phyloP scores from a whole-genome alignment of 306 rosid species.

The Coriaria nepalensis region DNA sequence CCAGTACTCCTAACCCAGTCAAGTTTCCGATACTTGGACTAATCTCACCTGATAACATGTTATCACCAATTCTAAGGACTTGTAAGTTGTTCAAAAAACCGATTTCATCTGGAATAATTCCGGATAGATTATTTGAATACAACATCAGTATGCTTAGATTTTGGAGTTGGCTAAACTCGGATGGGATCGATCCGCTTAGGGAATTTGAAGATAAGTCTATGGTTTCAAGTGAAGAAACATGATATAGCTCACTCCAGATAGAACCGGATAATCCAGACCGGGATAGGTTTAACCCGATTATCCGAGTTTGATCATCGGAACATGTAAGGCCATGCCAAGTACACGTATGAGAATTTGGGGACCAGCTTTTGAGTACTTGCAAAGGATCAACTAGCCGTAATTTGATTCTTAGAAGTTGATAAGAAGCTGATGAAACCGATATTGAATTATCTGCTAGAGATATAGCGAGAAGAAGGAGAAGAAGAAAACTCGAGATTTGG shows the following conservation, averaged over 20 bases:
- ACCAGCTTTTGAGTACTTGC: conserved; percentile 59
- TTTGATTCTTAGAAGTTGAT: conserved; percentile 56
- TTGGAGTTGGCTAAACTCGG: conserved; percentile 48
- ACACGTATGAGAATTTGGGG: conserved; percentile 39
- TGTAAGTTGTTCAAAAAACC: conserved; percentile 69
- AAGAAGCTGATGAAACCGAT: conserved; percentile 20
- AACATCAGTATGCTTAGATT: conserved; percentile 43
- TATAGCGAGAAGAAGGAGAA: conserved; percentile 28
- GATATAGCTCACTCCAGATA: conserved; percentile 36
- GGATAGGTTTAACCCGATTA: conserved; percentile 54
- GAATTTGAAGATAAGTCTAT: conserved; percentile 74
- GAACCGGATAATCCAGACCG: conserved; percentile 65
- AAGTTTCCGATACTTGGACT: conserved; percentile 45
- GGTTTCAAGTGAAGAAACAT: conserved; percentile 42
- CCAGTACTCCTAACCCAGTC: conserved; percentile 54
- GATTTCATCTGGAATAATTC: conserved; percentile 61
- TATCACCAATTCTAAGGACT: conserved; percentile 71
- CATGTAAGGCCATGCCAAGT: conserved; percentile 70
- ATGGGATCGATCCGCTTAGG: conserved; percentile 59
- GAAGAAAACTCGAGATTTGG: conserved; percentile 28
- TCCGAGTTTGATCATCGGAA: conserved; percentile 30
- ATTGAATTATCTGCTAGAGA: conserved; percentile 24
- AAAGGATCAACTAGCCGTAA: conserved; percentile 51
- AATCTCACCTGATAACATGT: conserved; percentile 60
- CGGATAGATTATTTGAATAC: conserved; percentile 60